Evolutionary conservation across 768 basidiomycete species (phyloP), one percentile per base, ranked within the genome.

Genomic region (Termitomyces sp.): DNA sequence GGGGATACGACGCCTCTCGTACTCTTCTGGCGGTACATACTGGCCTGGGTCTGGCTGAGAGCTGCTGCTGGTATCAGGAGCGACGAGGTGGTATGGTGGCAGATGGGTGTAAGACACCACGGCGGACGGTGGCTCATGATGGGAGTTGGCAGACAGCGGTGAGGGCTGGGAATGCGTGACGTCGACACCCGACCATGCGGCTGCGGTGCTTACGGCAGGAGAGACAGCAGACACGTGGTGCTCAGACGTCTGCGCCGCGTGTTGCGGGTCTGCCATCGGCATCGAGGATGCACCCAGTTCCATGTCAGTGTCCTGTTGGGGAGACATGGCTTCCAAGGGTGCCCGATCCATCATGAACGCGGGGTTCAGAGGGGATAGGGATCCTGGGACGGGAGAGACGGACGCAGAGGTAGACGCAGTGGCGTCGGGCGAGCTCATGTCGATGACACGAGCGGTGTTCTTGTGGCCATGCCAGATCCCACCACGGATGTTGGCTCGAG

Each of bases 401-500:
- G 48, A 49, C 10, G 36, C 10, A 7, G 50, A 52, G 20, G 33
- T 23, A 10, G 54, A 41, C n/a, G 35, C 42, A n/a, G 40, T 16
- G 9, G 13, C 16, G 23, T 42, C 51, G 23, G 42, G 45, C 52
- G 31, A 43, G 47, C 15, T 33, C 44, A 25, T 57, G 50, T 41
- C 58, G 50, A 50, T 60, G 62, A 58, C 46, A 65, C 63, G 57
- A 65, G 62, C 52, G 35, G 33, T 48, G 38, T 23, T 57, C 68
- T 44, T 66, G 65, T 47, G 63, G 64, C 74, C 80, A 63, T 50
- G 71, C 79, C 80, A 86, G 18, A 79, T 70, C 1, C 89, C 90
- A 22, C 81, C 80, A 40, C 83, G 79, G 57, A 95, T 89, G 55
- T 83, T 83, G 59, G 88, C 82, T 32, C 93, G 85, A 62, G 82